A percentile compares a stretch with the other conserved stretches of the same genome.
Evolutionary conservation across 2,329 filamentous ascomycete genomes (phyloP).

Genomic region (Scleromitrula shiraiana): DNA sequence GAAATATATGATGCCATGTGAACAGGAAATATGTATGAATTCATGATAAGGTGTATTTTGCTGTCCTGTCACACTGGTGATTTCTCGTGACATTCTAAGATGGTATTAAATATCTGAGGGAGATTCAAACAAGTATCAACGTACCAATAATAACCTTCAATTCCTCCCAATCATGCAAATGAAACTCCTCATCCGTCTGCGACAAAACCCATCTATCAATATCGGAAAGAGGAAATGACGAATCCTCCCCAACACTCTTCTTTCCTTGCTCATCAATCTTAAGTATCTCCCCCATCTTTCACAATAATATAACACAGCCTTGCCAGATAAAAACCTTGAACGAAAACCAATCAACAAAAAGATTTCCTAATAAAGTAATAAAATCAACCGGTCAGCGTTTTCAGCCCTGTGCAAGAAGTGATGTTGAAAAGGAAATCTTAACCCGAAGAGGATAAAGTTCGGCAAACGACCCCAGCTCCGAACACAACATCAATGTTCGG

Average conservation of each 20-base stretch:
- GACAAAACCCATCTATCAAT: conserved; percentile 51
- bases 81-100: background rate
- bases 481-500: conserved; percentile 9
- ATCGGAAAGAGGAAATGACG: conserved; percentile 52
- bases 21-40: background rate
- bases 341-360: too few species aligned
- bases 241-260: conserved; percentile 8
- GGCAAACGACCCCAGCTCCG: background rate
- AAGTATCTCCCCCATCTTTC: background rate
- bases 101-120: background rate
- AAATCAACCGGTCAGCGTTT: background rate
- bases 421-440: conserved; percentile 9
- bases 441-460: conserved; percentile 6
- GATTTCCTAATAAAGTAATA: background rate
- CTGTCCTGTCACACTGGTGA: too few species aligned
- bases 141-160: conserved; percentile 59
- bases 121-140: conserved; percentile 16
- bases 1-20: background rate
- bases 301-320: conserved; percentile 9
- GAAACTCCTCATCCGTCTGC: conserved; percentile 62
- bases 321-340: too few species aligned
- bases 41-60: too few species aligned
- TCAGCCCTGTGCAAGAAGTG: conserved; percentile 9
- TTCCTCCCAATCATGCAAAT: conserved; percentile 64
- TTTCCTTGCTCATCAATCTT: background rate